Percentiles rank a stretch among this genome's conserved stretches.
phyloP scores from a whole-genome alignment of 345 rosid species.

The Citropsis articulata region DNA sequence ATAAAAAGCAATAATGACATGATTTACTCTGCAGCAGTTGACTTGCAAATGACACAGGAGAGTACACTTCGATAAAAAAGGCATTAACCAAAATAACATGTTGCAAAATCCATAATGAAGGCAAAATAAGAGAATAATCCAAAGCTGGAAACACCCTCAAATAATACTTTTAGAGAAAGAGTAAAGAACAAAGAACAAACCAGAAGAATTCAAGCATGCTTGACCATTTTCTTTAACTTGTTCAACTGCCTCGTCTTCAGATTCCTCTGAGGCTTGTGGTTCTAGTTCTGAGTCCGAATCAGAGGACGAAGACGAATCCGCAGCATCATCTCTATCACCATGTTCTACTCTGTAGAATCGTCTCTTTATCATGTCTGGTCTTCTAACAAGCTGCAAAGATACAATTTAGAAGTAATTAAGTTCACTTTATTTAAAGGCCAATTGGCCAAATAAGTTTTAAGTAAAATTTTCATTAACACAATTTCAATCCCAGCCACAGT shows the following conservation, averaged over 20 bases:
- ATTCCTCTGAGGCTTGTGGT: conserved; percentile 29
- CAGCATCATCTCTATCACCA: conserved; percentile 60
- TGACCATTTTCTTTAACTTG: conserved; percentile 30
- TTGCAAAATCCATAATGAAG: background rate
- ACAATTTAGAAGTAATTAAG: background rate
- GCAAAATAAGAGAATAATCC: background rate
- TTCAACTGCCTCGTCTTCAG: conserved; percentile 40
- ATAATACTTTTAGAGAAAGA: background rate
- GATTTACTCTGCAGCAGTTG: background rate
- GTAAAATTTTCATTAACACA: too few relatives aligned
- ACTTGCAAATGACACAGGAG: background rate
- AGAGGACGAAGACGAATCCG: conserved; percentile 68
- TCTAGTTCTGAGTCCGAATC: conserved; percentile 52
- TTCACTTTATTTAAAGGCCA: background rate
- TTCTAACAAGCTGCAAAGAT: background rate
- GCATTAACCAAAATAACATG: background rate
- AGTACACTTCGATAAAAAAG: background rate
- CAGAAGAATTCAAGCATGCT: conserved; percentile 45
- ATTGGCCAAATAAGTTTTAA: too few relatives aligned
- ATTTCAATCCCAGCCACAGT: too few relatives aligned
- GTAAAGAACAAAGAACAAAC: conserved; percentile 30
- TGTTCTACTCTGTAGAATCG: conserved; percentile 71
- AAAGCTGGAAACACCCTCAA: background rate
- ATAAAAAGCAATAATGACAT: background rate
- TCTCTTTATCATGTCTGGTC: conserved; percentile 70